phyloP scores from a whole-genome alignment of 2,329 filamentous ascomycete genomes.

The Colletotrichum aenigma region DNA sequence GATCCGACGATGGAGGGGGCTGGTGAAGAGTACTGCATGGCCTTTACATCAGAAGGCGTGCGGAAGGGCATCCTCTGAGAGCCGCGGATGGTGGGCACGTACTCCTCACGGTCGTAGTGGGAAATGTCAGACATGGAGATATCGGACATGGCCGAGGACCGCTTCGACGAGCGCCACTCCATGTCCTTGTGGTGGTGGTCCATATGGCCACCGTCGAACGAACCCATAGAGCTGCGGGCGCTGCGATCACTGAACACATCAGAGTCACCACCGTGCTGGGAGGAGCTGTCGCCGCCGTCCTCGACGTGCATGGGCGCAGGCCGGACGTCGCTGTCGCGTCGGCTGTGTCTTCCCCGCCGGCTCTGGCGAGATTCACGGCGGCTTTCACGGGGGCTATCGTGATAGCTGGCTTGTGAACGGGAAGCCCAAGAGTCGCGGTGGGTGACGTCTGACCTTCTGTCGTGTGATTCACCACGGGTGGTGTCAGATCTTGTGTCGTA shows the following conservation, averaged over 20 bases:
- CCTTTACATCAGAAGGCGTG: slow-evolving; percentile 71
- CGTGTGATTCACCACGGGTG: neutral
- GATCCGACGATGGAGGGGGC: slow-evolving; percentile 55
- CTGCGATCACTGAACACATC: slow-evolving; percentile 65
- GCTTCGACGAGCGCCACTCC: slow-evolving; percentile 35
- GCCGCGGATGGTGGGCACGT: slow-evolving; percentile 59
- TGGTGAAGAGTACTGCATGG: slow-evolving; percentile 75
- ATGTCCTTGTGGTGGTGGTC: slow-evolving; percentile 28
- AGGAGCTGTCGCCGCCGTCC: slow-evolving; percentile 49
- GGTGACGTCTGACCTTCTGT: slow-evolving; percentile 1
- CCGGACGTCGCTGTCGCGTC: neutral
- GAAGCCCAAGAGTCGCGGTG: neutral
- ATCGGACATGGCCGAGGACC: slow-evolving; percentile 53
- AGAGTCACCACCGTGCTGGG: slow-evolving; percentile 56
- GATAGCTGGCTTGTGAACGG: neutral
- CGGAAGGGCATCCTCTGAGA: slow-evolving; percentile 69
- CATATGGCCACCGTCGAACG: slow-evolving; percentile 37
- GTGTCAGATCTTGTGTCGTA: slow-evolving; percentile 29
- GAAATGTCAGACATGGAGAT: slow-evolving; percentile 49
- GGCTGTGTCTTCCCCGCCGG: neutral
- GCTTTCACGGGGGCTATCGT: neutral
- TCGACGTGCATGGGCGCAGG: neutral
- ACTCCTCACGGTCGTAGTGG: slow-evolving; percentile 44
- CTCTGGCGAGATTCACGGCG: neutral
- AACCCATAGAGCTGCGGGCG: slow-evolving; percentile 61